Percentiles rank a stretch among this genome's conserved stretches.
Evolutionary conservation across 495 filamentous ascomycete genomes (phyloP).

Genomic region (Jackrogersella multiformis): DNA sequence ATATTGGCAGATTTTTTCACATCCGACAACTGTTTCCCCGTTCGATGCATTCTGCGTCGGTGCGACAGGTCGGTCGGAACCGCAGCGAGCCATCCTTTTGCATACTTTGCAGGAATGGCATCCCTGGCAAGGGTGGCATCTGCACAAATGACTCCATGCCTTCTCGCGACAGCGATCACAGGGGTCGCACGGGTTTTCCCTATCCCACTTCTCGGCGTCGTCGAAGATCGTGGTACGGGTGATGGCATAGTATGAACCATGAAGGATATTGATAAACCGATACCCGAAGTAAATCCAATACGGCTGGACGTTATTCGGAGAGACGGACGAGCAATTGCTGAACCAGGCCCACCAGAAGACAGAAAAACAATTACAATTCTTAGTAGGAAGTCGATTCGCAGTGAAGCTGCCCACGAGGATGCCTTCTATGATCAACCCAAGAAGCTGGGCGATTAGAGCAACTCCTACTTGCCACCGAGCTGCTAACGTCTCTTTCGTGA

Average conservation of each 20-base stretch:
- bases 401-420: slow-evolving; percentile 30
- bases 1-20: not conserved
- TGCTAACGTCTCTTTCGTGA: slow-evolving; percentile 37
- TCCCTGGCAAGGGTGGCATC: slow-evolving; percentile 15
- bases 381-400: slow-evolving; percentile 1
- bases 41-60: not conserved
- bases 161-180: not conserved
- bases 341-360: slow-evolving; percentile 44
- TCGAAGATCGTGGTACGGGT: slow-evolving; percentile 12
- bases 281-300: slow-evolving; percentile 41
- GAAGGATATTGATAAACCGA: slow-evolving; percentile 29
- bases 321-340: slow-evolving; percentile 27
- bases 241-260: slow-evolving; percentile 34
- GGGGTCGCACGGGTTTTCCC: slow-evolving; percentile 20
- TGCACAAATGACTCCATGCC: not conserved
- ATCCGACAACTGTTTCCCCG: not conserved
- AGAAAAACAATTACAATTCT: slow-evolving; percentile 36
- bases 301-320: slow-evolving; percentile 12
- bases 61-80: not conserved
- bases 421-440: slow-evolving; percentile 36
- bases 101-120: slow-evolving; percentile 24
- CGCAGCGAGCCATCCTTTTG: slow-evolving; percentile 9
- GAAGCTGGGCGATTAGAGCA: slow-evolving; percentile 21
- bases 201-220: slow-evolving; percentile 24
- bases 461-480: slow-evolving; percentile 40